Conservation (phyloP, 345 rosid species). For the Eucalyptus tenuipes region DNA sequence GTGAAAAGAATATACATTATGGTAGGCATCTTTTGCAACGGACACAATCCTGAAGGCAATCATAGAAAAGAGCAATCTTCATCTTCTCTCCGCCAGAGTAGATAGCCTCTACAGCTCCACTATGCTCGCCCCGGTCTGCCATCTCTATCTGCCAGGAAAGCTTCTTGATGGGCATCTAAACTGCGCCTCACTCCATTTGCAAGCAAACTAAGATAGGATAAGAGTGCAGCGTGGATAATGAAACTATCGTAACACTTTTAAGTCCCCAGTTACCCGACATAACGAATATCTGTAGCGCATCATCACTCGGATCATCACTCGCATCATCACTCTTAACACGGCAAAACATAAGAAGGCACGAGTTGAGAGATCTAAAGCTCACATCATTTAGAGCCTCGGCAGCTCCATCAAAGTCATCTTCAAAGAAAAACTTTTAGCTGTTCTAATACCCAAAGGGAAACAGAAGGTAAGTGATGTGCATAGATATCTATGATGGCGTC, state of each 20-base stretch:
- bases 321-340: neutral
- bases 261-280: rapidly evolving
- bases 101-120: too few relatives aligned
- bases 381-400: conserved; percentile 41
- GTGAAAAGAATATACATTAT: neutral
- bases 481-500: too few relatives aligned
- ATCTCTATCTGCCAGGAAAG: too few relatives aligned
- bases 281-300: rapidly evolving
- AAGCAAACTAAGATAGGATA: neutral
- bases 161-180: conserved; percentile 44
- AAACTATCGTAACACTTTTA: neutral
- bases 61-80: conserved; percentile 18
- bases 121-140: too few relatives aligned
- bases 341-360: neutral
- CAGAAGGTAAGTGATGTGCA: too few relatives aligned
- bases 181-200: neutral
- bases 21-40: conserved; percentile 21
- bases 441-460: too few relatives aligned
- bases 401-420: too few relatives aligned
- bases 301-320: rapidly evolving
- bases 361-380: neutral
- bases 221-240: rapidly evolving
- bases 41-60: conserved; percentile 65
- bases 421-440: too few relatives aligned
- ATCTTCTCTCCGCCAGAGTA: rapidly evolving